Evolutionary conservation across 2,329 filamentous ascomycete species (phyloP).

Genomic region (Cryphonectria parasitica): DNA sequence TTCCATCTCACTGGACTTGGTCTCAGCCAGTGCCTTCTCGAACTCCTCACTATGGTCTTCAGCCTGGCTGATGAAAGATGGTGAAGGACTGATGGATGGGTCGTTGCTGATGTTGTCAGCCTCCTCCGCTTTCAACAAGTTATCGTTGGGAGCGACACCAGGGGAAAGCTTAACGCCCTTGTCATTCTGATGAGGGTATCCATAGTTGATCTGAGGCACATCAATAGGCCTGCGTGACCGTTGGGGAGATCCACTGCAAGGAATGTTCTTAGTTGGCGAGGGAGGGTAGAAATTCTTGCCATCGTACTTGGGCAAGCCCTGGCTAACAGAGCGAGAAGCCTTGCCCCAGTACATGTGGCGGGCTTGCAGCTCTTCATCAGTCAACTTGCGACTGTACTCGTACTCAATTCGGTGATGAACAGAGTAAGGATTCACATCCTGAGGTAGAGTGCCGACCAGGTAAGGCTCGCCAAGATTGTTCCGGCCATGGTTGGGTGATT

Average conservation of each 20-base stretch:
- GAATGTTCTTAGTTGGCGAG: slow-evolving; percentile 51
- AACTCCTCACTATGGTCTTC: slow-evolving; percentile 31
- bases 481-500: not conserved
- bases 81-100: slow-evolving; percentile 26
- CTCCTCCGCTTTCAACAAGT: slow-evolving; percentile 5
- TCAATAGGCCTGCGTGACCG: slow-evolving; percentile 20
- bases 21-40: slow-evolving; percentile 25
- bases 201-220: slow-evolving; percentile 29
- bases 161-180: slow-evolving; percentile 24
- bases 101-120: slow-evolving; percentile 9
- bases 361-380: slow-evolving; percentile 61
- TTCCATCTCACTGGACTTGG: slow-evolving; percentile 6
- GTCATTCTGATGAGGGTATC: slow-evolving; percentile 13
- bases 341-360: slow-evolving; percentile 65
- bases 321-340: slow-evolving; percentile 52
- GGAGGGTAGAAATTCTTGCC: slow-evolving; percentile 67
- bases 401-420: slow-evolving; percentile 52
- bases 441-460: slow-evolving; percentile 56
- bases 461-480: slow-evolving; percentile 48
- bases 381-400: slow-evolving; percentile 60
- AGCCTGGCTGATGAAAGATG: slow-evolving; percentile 34
- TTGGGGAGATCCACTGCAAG: slow-evolving; percentile 20
- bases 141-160: slow-evolving; percentile 9
- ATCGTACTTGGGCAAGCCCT: slow-evolving; percentile 65
- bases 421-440: slow-evolving; percentile 45